These are phyloP conservation scores for Cocos nucifera DNA, from an alignment of 176 grass and related monocot genomes.

Conservation along the genomic window DNA sequence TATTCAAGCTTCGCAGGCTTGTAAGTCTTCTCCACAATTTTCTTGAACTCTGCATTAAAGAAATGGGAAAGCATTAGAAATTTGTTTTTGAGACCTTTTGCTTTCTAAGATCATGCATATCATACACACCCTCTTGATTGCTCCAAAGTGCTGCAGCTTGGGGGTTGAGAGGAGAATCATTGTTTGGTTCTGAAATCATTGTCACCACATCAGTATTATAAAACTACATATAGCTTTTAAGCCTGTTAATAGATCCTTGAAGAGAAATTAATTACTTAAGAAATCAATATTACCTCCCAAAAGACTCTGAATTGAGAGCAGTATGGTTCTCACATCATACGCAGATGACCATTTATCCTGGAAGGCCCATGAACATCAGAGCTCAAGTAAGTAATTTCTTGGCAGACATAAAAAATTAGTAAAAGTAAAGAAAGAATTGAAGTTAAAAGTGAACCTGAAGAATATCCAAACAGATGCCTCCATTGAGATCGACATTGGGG, in stretches of 20 bases:
- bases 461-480: constrained; percentile 97
- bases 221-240: not conserved
- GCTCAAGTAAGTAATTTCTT: too few species aligned
- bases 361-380: not conserved
- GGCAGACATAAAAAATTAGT: too few species aligned
- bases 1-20: constrained; percentile 26
- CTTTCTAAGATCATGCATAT: not conserved
- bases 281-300: constrained; percentile 49
- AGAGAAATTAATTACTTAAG: too few species aligned
- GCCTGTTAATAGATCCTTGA: too few species aligned
- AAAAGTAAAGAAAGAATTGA: too few species aligned
- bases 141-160: constrained; percentile 78
- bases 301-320: constrained; percentile 90
- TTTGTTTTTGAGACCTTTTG: not conserved
- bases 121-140: constrained; percentile 62
- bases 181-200: constrained; percentile 71
- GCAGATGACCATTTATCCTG: constrained; percentile 98
- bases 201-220: not conserved
- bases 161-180: constrained; percentile 86
- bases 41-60: constrained; percentile 67
- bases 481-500: constrained; percentile 86
- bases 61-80: not conserved
- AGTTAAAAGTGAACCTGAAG: constrained; percentile 30
- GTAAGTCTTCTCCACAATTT: constrained; percentile 87
- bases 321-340: constrained; percentile 96